Percentiles rank a stretch among this genome's conserved stretches.
Conservation (phyloP, 495 filamentous ascomycete species). For the Penicillium fimorum region DNA sequence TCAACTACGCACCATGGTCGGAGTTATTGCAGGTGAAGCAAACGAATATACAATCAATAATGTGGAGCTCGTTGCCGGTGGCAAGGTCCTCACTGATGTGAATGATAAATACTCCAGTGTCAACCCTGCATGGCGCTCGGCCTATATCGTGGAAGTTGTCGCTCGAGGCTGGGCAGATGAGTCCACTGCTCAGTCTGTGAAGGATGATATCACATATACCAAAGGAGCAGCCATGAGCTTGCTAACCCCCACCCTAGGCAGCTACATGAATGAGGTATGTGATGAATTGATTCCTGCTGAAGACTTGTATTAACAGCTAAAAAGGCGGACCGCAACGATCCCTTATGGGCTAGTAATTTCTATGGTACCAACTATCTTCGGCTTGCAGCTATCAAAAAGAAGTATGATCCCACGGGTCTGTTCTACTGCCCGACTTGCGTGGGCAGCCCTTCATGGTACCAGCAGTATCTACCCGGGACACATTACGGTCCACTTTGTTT, state of each 20-base stretch:
- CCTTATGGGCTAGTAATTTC: too few relatives aligned
- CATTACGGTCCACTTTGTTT: not conserved
- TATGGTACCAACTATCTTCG: not conserved
- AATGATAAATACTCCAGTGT: constrained; percentile 32
- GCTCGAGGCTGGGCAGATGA: constrained; percentile 41
- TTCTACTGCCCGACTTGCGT: not conserved
- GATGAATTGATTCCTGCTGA: not conserved
- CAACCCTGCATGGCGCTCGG: constrained; percentile 45
- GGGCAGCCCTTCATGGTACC: not conserved
- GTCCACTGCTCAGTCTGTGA: constrained; percentile 36
- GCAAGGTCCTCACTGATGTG: constrained; percentile 27
- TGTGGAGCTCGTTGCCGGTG: constrained; percentile 39
- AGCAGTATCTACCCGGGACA: not conserved
- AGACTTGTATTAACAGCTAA: too few relatives aligned
- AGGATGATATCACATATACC: constrained; percentile 49
- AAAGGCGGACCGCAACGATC: too few relatives aligned
- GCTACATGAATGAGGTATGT: constrained; percentile 42
- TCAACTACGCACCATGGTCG: constrained; percentile 27
- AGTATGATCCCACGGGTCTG: not conserved
- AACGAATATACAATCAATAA: constrained; percentile 30
- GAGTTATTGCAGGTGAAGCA: constrained; percentile 26
- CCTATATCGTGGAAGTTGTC: constrained; percentile 40
- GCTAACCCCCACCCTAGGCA: constrained; percentile 34
- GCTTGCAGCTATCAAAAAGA: not conserved
- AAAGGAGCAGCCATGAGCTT: constrained; percentile 45